phyloP scores from a whole-genome alignment of 2,329 filamentous ascomycete genomes.

The Lasiodiplodia sp. region DNA sequence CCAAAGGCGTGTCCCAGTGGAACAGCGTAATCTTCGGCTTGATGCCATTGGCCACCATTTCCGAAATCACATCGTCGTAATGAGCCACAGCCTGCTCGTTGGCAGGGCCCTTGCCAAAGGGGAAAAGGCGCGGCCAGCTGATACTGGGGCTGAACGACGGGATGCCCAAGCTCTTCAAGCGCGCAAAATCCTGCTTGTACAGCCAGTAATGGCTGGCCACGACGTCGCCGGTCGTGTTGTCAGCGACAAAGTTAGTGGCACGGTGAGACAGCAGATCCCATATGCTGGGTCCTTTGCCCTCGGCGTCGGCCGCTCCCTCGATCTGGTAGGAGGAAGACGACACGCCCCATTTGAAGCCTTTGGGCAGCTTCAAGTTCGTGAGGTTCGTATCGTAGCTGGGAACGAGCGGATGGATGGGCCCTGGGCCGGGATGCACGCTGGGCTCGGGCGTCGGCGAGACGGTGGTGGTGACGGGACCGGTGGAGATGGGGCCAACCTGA shows the following conservation, averaged over 20 bases:
- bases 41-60: constrained; percentile 46
- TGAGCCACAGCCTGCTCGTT: constrained; percentile 46
- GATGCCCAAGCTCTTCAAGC: constrained; percentile 45
- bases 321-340: constrained; percentile 52
- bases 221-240: constrained; percentile 52
- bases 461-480: constrained; percentile 52
- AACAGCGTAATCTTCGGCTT: constrained; percentile 49
- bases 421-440: constrained; percentile 45
- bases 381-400: constrained; percentile 44
- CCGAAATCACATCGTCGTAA: constrained; percentile 50
- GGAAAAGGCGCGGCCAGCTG: constrained; percentile 50
- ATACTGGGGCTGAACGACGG: constrained; percentile 46
- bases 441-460: constrained; percentile 54
- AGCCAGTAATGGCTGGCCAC: constrained; percentile 52
- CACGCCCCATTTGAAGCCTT: constrained; percentile 53
- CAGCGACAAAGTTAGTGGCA: constrained; percentile 49
- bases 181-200: constrained; percentile 53
- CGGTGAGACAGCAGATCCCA: constrained; percentile 54
- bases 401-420: constrained; percentile 53
- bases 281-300: constrained; percentile 53
- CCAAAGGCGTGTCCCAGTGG: constrained; percentile 53
- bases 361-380: constrained; percentile 48
- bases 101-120: constrained; percentile 47
- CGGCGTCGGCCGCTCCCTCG: constrained; percentile 52
- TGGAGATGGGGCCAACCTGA: constrained; percentile 52